Evolutionary conservation across 805 yeast genomes (phyloP), one percentile per base, ranked within the genome.

Genomic region (Candida taoyuanica): DNA sequence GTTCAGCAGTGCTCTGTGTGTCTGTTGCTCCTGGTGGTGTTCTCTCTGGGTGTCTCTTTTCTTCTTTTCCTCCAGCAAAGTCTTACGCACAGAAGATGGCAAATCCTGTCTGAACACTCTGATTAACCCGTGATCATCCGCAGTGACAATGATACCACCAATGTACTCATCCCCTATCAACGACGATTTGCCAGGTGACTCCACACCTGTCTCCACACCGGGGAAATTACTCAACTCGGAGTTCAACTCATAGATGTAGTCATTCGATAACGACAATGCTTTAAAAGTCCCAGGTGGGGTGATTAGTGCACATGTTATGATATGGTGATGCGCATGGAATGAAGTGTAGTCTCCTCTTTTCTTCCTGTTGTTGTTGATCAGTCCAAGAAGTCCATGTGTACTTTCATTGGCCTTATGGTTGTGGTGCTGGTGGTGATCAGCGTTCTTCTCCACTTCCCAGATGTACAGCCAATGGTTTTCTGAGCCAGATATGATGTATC

Each of bases 401-500:
- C 11, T 21, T 8, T 7, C 16, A 17, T 17, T 13, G 11, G 21
- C 5, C n/a, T 23, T 14, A 27, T 24, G 7, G 8, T 8, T 29
- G 13, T 19, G 7, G 17, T 19, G 12, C 13, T 29, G 17, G 5
- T 26, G 25, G 17, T 27, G 40, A 20, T 43, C 40, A 5, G 9
- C 6, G 4, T 55, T 55, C 30, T 58, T 62, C 17, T 55, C 45
- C 8, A 71, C 59, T 39, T 73, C 71, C 98, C 98, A 91, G 11
- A 85, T 63, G 53, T 88, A 89, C 12, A 85, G 75, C 78, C 88
- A 78, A 49, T 85, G 86, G 61, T 89, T 93, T 56, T 89, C 96
- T 11, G 94, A 83, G 0, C 95, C 95, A 7, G 84, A 70, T 7
- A 88, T 70, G 5, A 88, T 71, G 52, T 74, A 75, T 11, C 62